Base-by-base conservation (phyloP, 1,284 basidiomycete genomes). In the Rhodotorula sp. region DNA sequence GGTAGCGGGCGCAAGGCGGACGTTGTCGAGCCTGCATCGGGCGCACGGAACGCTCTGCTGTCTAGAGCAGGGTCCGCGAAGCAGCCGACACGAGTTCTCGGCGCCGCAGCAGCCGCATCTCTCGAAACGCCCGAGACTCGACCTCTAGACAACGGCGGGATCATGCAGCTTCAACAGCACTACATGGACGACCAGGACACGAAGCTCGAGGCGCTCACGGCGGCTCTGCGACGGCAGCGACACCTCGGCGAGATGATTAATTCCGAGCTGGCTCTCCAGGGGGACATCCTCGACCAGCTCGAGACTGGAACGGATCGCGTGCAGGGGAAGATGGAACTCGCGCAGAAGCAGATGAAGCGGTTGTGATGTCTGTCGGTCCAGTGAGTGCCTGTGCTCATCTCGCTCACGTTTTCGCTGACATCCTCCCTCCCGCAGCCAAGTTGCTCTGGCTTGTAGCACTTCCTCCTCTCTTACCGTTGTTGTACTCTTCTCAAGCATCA, bases 171-270 rank as follows among this genome's bases (percentile, higher is more conserved):
- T 64, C 94, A 98, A 79, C 84, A 89, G 74, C 82, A 83, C 30
- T 88, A 91, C 80, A 89, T 98, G 79, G 85, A 88, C 57, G 84
- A 88, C 68, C 95, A 99, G 80, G 94, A 98, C 77, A 78, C 83
- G 39, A 90, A 94, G 77, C 84, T 96, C 34, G 83, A 88, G 19
- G 86, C 89, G 73, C 83, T 99, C 49, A 88, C 90, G 0, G 85
- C 90, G 0, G 88, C 96, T 68, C 82, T 99, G n/a, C 86, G 87
- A 72, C 85, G 92, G 52, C 94, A 98, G 81, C 85, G 88, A 74
- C 87, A 90, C 64, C 85, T 98, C 57, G 95, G 94, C 17, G 84
- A 91, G 72, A 92, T 93, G 24, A 98, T 99, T 73, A 85, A 86
- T 67, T 84, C 85, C 64, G 95, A 99, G 82, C 87, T 99, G 68